Conservation (phyloP, 805 yeast genomes). For the Pichia rugopelliculosa region DNA sequence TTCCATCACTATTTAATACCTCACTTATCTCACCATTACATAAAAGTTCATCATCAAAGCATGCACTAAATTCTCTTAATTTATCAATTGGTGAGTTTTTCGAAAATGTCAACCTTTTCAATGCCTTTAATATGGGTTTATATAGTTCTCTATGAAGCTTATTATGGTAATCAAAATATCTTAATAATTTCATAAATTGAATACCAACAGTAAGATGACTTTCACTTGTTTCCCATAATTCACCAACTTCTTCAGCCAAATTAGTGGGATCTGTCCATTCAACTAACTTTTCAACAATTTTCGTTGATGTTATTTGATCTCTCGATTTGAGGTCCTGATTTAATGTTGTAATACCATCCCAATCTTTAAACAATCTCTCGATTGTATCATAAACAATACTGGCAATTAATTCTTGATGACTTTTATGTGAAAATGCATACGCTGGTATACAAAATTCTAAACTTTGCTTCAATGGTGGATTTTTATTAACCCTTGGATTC, state of each 20-base stretch:
- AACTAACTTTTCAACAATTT: slow-evolving; percentile 60
- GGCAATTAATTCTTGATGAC: slow-evolving; percentile 62
- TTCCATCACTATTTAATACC: slow-evolving; percentile 19
- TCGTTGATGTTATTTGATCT: slow-evolving; percentile 35
- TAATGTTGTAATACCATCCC: slow-evolving; percentile 33
- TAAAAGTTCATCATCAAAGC: slow-evolving; percentile 18
- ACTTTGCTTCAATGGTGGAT: slow-evolving; percentile 67
- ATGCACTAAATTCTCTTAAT: slow-evolving; percentile 18
- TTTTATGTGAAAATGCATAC: slow-evolving; percentile 66
- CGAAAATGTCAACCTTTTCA: slow-evolving; percentile 43
- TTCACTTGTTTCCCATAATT: slow-evolving; percentile 34
- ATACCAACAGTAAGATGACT: slow-evolving; percentile 51
- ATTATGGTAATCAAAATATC: slow-evolving; percentile 36
- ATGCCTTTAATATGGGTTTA: slow-evolving; percentile 43
- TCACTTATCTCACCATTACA: slow-evolving; percentile 22
- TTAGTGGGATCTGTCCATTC: slow-evolving; percentile 82
- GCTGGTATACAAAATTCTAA: slow-evolving; percentile 85
- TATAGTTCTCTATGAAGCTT: slow-evolving; percentile 44
- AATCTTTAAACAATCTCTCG: slow-evolving; percentile 42
- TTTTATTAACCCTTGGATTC: slow-evolving; percentile 55
- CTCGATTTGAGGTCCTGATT: slow-evolving; percentile 24
- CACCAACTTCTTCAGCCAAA: slow-evolving; percentile 43
- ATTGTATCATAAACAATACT: slow-evolving; percentile 61
- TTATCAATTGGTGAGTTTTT: slow-evolving; percentile 17
- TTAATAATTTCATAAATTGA: slow-evolving; percentile 46